A percentile compares a stretch with the other conserved stretches of the same genome.
phyloP scores from a whole-genome alignment of 1,284 basidiomycete species.

The Apiotrichum sp. region DNA sequence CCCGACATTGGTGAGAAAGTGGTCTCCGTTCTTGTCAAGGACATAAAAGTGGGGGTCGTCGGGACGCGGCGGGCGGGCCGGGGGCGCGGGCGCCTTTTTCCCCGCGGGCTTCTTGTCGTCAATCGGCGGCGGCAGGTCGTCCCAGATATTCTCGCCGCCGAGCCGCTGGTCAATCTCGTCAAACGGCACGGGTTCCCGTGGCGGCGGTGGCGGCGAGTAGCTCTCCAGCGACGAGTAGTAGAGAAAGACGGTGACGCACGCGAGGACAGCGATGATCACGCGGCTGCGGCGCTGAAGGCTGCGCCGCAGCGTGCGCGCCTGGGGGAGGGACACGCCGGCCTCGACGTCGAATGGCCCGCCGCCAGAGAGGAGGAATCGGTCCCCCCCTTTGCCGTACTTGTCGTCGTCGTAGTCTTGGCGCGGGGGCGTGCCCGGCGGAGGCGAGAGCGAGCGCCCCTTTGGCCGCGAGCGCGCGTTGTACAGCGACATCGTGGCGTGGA shows the following conservation, averaged over 20 bases:
- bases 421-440: background rate
- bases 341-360: constrained; percentile 5
- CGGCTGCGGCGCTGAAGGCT: constrained; percentile 5
- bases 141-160: background rate
- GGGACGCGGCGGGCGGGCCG: background rate
- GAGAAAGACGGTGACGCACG: background rate
- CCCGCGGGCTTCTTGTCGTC: background rate
- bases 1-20: constrained; percentile 19
- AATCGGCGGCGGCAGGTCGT: constrained; percentile 3
- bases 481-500: background rate
- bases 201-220: background rate
- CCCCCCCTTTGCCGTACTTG: background rate
- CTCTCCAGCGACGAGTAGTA: background rate
- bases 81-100: background rate
- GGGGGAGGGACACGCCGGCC: background rate
- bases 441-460: background rate
- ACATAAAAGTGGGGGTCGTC: constrained; percentile 10
- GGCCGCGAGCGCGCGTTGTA: background rate
- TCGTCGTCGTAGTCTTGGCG: background rate
- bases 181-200: background rate
- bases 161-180: background rate
- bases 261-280: constrained; percentile 1
- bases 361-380: background rate
- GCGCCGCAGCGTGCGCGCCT: constrained; percentile 3
- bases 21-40: constrained; percentile 32